Conservation (phyloP, 371 early-diverging fungal species). For the Dinochytrium kinnereticum region DNA sequence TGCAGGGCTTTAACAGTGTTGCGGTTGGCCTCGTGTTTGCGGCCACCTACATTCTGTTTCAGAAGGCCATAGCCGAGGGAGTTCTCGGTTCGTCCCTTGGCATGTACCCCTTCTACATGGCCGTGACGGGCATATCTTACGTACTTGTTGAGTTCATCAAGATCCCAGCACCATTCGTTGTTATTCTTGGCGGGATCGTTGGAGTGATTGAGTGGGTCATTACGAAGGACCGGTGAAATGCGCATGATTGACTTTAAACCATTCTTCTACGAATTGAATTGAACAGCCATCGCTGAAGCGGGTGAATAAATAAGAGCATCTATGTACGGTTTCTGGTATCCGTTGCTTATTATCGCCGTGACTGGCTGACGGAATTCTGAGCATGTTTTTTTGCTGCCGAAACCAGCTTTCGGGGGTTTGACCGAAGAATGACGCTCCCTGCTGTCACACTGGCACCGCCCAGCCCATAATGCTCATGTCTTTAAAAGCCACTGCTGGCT, state of each 20-base stretch:
- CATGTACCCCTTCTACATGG: conserved; percentile 41
- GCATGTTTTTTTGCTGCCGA: too few species aligned
- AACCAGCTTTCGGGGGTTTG: too few species aligned
- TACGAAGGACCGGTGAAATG: not conserved
- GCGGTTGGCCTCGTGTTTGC: conserved; percentile 65
- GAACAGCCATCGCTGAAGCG: not conserved
- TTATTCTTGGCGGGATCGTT: conserved; percentile 51
- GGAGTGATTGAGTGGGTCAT: conserved; percentile 31
- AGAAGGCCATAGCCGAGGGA: conserved; percentile 42
- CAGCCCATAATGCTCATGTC: too few species aligned
- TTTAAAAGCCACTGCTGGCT: too few species aligned
- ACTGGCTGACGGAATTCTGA: too few species aligned
- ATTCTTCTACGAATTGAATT: not conserved
- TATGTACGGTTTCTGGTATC: too few species aligned
- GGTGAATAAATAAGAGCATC: too few species aligned
- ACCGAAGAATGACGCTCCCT: too few species aligned
- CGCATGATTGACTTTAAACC: not conserved
- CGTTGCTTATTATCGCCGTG: too few species aligned
- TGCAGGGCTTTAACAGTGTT: conserved; percentile 59
- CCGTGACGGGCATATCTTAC: conserved; percentile 50
- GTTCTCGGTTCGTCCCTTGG: conserved; percentile 25
- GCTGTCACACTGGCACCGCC: too few species aligned
- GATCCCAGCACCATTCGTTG: conserved; percentile 46
- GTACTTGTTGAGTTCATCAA: conserved; percentile 45
- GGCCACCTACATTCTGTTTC: conserved; percentile 53